A percentile compares a stretch with the other conserved stretches of the same genome.
phyloP scores from a whole-genome alignment of 1,284 basidiomycete genomes.

The Ceratobasidium theobromae region DNA sequence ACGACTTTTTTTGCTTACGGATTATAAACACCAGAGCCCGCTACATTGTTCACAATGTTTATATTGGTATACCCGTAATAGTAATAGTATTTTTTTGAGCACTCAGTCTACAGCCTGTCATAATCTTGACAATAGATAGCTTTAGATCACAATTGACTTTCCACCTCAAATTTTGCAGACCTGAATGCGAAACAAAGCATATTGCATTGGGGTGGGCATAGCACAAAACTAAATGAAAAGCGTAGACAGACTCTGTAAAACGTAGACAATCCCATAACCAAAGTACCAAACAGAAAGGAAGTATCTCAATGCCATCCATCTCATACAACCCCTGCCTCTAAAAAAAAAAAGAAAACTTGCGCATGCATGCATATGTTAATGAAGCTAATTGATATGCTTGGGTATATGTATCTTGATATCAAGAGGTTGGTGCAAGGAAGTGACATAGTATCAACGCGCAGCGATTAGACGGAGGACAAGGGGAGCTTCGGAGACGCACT shows the following conservation, averaged over 20 bases:
- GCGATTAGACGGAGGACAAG: conserved; percentile 24
- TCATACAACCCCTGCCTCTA: neutral
- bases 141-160: no score
- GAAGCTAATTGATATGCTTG: conserved; percentile 26
- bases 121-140: no score
- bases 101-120: no score
- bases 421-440: conserved; percentile 22
- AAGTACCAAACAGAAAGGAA: conserved; percentile 1
- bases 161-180: neutral
- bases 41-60: conserved; percentile 6
- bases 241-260: neutral
- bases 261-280: conserved; percentile 16
- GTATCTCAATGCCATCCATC: conserved; percentile 1
- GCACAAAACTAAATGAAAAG: neutral
- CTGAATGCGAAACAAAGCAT: neutral
- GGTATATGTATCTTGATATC: conserved; percentile 32
- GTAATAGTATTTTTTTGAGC: neutral
- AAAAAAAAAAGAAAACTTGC: neutral
- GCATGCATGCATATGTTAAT: conserved; percentile 24
- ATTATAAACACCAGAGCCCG: neutral
- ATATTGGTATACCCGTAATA: conserved; percentile 7
- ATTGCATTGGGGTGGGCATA: conserved; percentile 28
- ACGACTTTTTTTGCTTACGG: conserved; percentile 10
- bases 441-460: conserved; percentile 28
- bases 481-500: neutral